Evolutionary conservation across 2,329 filamentous ascomycete species (phyloP).

Genomic region (Cercospora canescens): DNA sequence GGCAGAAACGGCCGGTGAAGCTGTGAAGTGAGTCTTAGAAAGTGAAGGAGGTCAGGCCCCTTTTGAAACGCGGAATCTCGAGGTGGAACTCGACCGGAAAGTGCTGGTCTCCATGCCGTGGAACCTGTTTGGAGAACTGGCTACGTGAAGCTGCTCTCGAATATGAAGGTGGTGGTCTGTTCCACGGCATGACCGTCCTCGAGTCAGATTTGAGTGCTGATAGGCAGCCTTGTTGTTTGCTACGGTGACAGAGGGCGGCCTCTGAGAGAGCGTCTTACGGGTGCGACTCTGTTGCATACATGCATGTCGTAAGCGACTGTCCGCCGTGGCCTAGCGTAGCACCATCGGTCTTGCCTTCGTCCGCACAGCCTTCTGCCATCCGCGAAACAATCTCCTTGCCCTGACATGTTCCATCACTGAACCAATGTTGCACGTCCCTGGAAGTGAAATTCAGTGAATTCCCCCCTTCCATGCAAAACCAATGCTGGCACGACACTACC

Average conservation of each 20-base stretch:
- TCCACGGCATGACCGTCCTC: slow-evolving; percentile 5
- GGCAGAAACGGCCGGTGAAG: not conserved
- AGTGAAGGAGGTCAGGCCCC: not conserved
- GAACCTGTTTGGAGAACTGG: not conserved
- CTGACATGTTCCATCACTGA: too few relatives aligned
- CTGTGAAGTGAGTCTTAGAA: not conserved
- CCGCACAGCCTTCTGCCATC: too few relatives aligned
- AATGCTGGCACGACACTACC: too few relatives aligned
- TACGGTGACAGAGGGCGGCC: slow-evolving; percentile 8
- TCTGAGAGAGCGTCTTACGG: not conserved
- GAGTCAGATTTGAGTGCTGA: not conserved
- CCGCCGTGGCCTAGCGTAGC: not conserved
- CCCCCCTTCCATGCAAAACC: too few relatives aligned
- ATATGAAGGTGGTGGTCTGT: not conserved
- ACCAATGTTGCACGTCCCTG: too few relatives aligned
- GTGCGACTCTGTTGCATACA: not conserved
- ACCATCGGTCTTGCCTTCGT: too few relatives aligned
- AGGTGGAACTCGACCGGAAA: not conserved
- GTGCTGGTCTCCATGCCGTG: not conserved
- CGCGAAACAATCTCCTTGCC: too few relatives aligned
- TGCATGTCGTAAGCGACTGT: not conserved
- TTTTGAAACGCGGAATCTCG: not conserved
- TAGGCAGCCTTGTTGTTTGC: slow-evolving; percentile 15
- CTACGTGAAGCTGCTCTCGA: not conserved
- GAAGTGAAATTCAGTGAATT: too few relatives aligned